These are phyloP conservation scores for Dovyalis caffra DNA, from an alignment of 345 rosid genomes.

Conservation along the genomic window DNA sequence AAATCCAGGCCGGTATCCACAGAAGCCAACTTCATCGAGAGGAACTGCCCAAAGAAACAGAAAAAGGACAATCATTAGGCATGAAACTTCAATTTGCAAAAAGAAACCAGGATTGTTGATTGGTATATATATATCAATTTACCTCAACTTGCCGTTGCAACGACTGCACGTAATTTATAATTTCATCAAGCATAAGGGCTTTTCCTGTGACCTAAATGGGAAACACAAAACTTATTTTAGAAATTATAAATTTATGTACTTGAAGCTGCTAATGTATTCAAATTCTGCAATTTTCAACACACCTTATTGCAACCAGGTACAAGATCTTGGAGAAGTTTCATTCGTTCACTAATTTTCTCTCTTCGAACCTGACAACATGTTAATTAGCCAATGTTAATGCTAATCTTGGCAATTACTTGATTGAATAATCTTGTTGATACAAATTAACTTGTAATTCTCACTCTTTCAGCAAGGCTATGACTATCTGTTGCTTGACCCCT, in stretches of 20 bases:
- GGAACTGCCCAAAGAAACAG: slow-evolving; percentile 45
- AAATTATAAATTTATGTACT: not conserved
- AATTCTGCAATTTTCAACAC: not conserved
- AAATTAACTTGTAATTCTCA: slow-evolving; percentile 30
- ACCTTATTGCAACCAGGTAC: slow-evolving; percentile 99
- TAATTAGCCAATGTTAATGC: slow-evolving; percentile 2
- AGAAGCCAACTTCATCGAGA: slow-evolving; percentile 89
- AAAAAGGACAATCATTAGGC: slow-evolving; percentile 6
- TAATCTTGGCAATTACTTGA: not conserved
- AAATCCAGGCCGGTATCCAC: slow-evolving; percentile 73
- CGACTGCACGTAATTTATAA: no score
- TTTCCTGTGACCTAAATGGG: slow-evolving; percentile 74
- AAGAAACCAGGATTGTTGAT: not conserved
- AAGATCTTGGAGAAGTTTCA: slow-evolving; percentile 95
- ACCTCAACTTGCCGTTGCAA: slow-evolving; percentile 98
- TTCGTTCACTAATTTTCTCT: slow-evolving; percentile 94
- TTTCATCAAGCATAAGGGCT: slow-evolving; percentile 87
- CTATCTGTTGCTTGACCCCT: no score
- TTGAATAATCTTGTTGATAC: not conserved
- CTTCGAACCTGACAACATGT: slow-evolving; percentile 58
- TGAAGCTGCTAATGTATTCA: not conserved
- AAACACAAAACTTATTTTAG: not conserved
- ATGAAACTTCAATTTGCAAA: not conserved
- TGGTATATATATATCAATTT: slow-evolving; percentile 4
- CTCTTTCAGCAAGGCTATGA: no score